Evolutionary conservation across 1,284 basidiomycete genomes (phyloP).

Genomic region (Coniophora puteana): DNA sequence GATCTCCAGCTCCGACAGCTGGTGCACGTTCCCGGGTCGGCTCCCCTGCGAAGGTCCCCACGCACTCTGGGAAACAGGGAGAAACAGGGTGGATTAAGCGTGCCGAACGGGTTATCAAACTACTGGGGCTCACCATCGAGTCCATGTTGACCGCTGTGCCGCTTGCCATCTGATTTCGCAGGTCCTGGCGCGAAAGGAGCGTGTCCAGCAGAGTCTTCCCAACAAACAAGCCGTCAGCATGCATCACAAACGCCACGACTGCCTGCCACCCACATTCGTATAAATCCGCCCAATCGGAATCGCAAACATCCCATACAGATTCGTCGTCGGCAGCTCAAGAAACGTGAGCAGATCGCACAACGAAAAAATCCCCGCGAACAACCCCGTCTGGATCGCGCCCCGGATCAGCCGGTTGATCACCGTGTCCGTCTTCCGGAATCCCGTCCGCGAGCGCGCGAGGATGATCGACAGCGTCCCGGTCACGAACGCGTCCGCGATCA

Average conservation of each 20-base stretch:
- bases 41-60: too few relatives aligned
- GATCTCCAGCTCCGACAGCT: too few relatives aligned
- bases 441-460: constrained; percentile 37
- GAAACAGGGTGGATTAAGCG: too few relatives aligned
- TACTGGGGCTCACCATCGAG: too few relatives aligned
- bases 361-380: constrained; percentile 43
- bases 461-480: constrained; percentile 35
- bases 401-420: constrained; percentile 44
- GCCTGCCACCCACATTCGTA: constrained; percentile 26
- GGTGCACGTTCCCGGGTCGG: too few relatives aligned
- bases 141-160: too few relatives aligned
- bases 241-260: too few relatives aligned
- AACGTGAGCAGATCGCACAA: constrained; percentile 40
- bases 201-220: constrained; percentile 37
- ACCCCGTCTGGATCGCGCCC: constrained; percentile 42
- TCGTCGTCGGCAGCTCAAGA: constrained; percentile 19
- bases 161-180: constrained; percentile 18
- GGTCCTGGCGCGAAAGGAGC: constrained; percentile 31
- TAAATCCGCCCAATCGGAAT: constrained; percentile 33
- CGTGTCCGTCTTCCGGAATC: constrained; percentile 41
- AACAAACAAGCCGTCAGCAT: neutral
- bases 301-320: constrained; percentile 27
- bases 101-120: too few relatives aligned
- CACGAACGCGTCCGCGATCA: constrained; percentile 35
- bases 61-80: too few relatives aligned